phyloP scores from a whole-genome alignment of 805 yeast genomes.

The Kodamaea jinghongensis region DNA sequence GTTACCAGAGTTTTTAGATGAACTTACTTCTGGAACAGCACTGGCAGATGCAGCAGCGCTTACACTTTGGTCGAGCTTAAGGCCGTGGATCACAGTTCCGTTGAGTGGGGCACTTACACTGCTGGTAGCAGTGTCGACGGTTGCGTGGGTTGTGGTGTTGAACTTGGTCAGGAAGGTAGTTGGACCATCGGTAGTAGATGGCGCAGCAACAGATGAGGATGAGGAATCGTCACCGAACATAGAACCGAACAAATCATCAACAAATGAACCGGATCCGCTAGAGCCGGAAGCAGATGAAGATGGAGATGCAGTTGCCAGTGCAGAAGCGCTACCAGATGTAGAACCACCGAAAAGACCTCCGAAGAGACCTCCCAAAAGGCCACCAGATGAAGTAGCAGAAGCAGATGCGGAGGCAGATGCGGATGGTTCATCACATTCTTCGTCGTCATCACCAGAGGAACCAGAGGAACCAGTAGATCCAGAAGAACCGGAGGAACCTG shows the following conservation, averaged over 20 bases:
- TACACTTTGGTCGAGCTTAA: background rate
- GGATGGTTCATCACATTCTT: no score
- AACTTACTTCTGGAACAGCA: slow-evolving; percentile 8
- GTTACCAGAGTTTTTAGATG: slow-evolving; percentile 14
- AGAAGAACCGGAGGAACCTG: slow-evolving; percentile 6
- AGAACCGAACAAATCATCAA: slow-evolving; percentile 6
- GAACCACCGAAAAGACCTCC: slow-evolving; percentile 1
- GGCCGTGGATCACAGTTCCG: slow-evolving; percentile 1
- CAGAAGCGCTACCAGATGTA: background rate
- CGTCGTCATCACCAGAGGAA: slow-evolving; percentile 11
- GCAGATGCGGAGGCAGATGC: slow-evolving; percentile 8
- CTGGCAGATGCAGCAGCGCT: slow-evolving; percentile 11
- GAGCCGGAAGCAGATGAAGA: slow-evolving; percentile 4
- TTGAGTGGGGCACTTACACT: slow-evolving; percentile 1
- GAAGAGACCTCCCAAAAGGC: slow-evolving; percentile 3
- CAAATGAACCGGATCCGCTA: slow-evolving; percentile 6
- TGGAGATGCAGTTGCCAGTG: slow-evolving; percentile 3
- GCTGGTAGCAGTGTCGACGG: slow-evolving; percentile 6
- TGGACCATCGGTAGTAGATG: slow-evolving; percentile 3
- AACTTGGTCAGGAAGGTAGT: slow-evolving; percentile 5
- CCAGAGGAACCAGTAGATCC: slow-evolving; percentile 8
- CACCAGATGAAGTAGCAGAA: slow-evolving; percentile 8
- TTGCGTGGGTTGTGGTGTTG: slow-evolving; percentile 4
- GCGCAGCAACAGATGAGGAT: slow-evolving; percentile 3
- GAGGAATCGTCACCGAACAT: slow-evolving; percentile 5